Conservation (phyloP, 73 alveolate genomes). For the Symbiodinium pilosum region DNA sequence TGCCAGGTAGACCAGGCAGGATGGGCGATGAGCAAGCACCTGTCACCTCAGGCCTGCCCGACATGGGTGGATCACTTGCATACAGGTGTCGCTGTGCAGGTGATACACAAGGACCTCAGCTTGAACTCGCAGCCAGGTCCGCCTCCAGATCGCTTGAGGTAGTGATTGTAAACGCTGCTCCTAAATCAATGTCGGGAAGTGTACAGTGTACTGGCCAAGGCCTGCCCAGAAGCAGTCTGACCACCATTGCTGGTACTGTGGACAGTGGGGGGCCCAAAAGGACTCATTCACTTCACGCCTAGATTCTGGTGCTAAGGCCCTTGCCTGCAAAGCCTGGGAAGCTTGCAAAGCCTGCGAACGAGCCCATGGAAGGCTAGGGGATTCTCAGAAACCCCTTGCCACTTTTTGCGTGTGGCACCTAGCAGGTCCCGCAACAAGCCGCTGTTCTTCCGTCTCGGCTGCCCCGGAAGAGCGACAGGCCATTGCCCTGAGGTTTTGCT, state of each 20-base stretch:
- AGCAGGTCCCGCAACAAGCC: too few relatives aligned
- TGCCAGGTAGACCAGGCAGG: too few relatives aligned
- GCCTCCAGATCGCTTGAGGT: not conserved
- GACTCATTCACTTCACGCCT: not conserved
- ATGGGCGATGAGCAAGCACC: too few relatives aligned
- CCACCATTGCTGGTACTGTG: constrained; percentile 2
- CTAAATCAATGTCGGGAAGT: too few relatives aligned
- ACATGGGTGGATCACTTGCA: too few relatives aligned
- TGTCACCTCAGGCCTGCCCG: too few relatives aligned
- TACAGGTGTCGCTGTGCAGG: not conserved
- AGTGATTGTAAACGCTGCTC: too few relatives aligned
- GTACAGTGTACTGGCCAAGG: not conserved
- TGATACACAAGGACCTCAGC: not conserved
- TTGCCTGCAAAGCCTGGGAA: too few relatives aligned
- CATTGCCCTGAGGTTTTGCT: too few relatives aligned
- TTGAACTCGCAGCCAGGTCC: not conserved
- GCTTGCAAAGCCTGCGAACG: not conserved
- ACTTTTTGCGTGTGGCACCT: too few relatives aligned
- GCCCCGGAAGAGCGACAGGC: too few relatives aligned
- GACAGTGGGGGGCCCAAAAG: not conserved
- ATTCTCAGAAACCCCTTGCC: not conserved
- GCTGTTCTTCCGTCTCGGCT: not conserved
- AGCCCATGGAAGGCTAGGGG: not conserved
- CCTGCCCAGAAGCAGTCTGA: not conserved
- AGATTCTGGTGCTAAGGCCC: too few relatives aligned